Conservation (phyloP, 345 rosid species). For the Streptanthus diversifolius region DNA sequence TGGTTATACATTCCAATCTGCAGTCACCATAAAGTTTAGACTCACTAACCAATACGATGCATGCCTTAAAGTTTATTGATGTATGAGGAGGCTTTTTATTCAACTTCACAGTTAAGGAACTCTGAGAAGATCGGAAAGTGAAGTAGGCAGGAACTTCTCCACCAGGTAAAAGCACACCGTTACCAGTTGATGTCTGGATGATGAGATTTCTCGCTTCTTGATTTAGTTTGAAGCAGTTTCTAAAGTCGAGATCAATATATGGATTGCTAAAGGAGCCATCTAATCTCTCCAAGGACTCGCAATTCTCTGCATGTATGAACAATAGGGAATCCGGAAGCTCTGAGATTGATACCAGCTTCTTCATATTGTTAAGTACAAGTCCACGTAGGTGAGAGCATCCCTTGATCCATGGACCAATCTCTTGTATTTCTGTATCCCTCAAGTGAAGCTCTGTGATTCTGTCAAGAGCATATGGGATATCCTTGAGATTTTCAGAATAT, state of each 20-base stretch:
- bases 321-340: not conserved
- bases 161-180: not conserved
- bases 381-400: not conserved
- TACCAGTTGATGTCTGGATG: not conserved
- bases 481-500: not conserved
- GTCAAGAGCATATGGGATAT: not conserved
- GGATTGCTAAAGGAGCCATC: not conserved
- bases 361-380: not conserved
- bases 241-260: not conserved
- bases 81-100: not conserved
- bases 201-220: not conserved
- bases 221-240: not conserved
- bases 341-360: not conserved
- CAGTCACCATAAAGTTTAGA: accelerated
- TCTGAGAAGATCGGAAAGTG: not conserved
- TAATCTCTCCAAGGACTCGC: not conserved
- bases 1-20: not conserved
- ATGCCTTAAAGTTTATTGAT: not conserved
- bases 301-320: not conserved
- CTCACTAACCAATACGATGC: not conserved
- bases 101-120: not conserved
- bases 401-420: not conserved
- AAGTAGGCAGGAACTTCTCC: not conserved
- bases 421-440: not conserved
- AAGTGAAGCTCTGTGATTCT: not conserved